A percentile compares a stretch with the other conserved stretches of the same genome.
Conservation (phyloP, 1,284 basidiomycete genomes). For the Flammula alnicola region DNA sequence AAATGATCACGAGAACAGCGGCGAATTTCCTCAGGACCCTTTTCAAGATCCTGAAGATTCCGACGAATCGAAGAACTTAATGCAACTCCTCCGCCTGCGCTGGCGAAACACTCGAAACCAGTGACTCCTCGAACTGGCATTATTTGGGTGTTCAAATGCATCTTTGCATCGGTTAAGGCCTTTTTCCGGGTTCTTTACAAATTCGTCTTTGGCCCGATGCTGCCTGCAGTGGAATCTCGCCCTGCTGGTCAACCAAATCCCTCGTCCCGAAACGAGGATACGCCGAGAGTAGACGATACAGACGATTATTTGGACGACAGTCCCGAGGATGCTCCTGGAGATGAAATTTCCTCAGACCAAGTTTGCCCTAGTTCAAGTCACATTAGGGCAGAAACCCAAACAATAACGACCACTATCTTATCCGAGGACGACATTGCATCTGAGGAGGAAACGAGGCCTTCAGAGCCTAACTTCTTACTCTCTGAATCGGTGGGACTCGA, state of each 20-base stretch:
- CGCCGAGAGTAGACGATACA: neutral
- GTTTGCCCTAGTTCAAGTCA: too few relatives aligned
- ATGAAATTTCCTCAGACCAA: neutral
- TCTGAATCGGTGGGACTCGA: neutral
- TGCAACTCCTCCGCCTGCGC: too few relatives aligned
- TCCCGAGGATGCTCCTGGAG: neutral
- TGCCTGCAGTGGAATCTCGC: neutral
- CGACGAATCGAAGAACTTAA: neutral
- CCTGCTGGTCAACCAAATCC: too few relatives aligned
- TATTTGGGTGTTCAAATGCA: conserved; percentile 2
- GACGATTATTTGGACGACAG: neutral
- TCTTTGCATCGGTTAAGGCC: too few relatives aligned
- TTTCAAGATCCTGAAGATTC: neutral
- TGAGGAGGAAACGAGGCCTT: neutral
- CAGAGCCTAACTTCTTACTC: neutral
- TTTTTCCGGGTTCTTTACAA: conserved; percentile 7
- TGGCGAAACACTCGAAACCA: neutral
- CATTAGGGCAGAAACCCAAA: neutral
- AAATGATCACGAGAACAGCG: neutral
- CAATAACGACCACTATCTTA: neutral
- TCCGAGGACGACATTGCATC: too few relatives aligned
- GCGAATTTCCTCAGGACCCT: neutral
- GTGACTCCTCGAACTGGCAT: neutral
- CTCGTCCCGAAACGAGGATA: neutral
- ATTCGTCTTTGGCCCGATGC: neutral